These are phyloP conservation scores for Alternaria gansuensis DNA, from an alignment of 2,329 filamentous ascomycete species.

Conservation along the genomic window DNA sequence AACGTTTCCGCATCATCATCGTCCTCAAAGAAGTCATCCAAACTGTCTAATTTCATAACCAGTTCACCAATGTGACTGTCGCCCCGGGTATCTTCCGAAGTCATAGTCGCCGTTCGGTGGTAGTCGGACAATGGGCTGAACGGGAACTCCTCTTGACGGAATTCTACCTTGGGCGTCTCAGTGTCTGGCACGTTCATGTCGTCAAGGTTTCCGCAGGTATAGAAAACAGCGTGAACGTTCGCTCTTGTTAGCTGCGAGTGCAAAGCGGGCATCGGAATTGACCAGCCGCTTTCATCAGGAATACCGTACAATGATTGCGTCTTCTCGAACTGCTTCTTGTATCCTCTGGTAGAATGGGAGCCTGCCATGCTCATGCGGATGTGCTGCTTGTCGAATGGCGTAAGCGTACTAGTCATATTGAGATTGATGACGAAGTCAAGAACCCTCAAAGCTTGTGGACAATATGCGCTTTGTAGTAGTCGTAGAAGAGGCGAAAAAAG, in stretches of 20 bases:
- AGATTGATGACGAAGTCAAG: conserved; percentile 96
- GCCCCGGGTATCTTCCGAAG: conserved; percentile 80
- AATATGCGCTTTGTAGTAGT: conserved; percentile 90
- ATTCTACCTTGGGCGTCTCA: conserved; percentile 86
- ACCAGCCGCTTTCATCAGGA: conserved; percentile 94
- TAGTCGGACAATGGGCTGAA: conserved; percentile 75
- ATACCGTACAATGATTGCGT: conserved; percentile 97
- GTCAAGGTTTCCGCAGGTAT: conserved; percentile 75
- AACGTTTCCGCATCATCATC: conserved; percentile 51
- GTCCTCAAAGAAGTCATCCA: conserved; percentile 65
- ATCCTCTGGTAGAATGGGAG: conserved; percentile 77
- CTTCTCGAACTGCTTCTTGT: conserved; percentile 92
- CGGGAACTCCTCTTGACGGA: conserved; percentile 87
- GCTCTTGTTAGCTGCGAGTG: conserved; percentile 86
- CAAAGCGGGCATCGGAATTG: conserved; percentile 88
- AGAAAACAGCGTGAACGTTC: conserved; percentile 96
- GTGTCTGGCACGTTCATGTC: conserved; percentile 63
- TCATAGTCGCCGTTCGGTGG: conserved; percentile 87
- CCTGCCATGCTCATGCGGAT: conserved; percentile 98
- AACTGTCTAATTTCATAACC: conserved; percentile 66
- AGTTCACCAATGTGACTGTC: conserved; percentile 83
- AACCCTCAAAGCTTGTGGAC: conserved; percentile 88
- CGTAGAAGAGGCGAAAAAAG: conserved; percentile 91
- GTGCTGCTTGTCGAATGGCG: conserved; percentile 90
- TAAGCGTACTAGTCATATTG: conserved; percentile 80